phyloP scores from a whole-genome alignment of 192 early-diverging fungal species.

The Thamnidium elegans region DNA sequence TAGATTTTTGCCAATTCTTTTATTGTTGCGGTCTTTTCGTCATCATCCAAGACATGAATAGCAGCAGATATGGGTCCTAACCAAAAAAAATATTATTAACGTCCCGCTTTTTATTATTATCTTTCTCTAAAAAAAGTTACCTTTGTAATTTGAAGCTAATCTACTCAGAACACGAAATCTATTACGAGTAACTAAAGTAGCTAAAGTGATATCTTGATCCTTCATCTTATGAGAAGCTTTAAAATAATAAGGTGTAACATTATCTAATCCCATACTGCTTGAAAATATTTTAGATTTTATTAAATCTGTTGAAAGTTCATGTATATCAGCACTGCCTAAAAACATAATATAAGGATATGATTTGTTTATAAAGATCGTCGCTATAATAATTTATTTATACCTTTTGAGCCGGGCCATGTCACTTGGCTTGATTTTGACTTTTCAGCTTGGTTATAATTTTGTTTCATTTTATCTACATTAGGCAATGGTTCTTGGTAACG shows the following conservation, averaged over 20 bases:
- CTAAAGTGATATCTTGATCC: conserved; percentile 52
- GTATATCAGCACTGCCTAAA: not conserved
- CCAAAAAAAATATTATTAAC: not conserved
- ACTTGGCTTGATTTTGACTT: not conserved
- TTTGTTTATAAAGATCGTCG: not conserved
- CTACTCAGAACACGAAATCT: conserved; percentile 46
- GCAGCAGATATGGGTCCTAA: conserved; percentile 57
- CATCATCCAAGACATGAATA: conserved; percentile 52
- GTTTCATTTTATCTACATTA: not conserved
- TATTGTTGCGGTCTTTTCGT: conserved; percentile 41
- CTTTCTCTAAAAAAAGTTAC: conserved; percentile 32
- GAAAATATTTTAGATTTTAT: conserved; percentile 52
- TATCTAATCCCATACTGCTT: conserved; percentile 47
- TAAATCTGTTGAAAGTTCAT: conserved; percentile 38
- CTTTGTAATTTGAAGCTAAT: conserved; percentile 48
- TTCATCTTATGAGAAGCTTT: conserved; percentile 36
- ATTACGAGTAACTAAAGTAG: conserved; percentile 51
- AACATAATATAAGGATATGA: not conserved
- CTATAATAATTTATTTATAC: not conserved
- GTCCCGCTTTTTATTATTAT: conserved; percentile 18
- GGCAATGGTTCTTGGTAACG: not conserved
- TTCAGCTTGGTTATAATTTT: not conserved
- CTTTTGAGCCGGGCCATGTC: conserved; percentile 10
- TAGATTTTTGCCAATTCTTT: conserved; percentile 44
- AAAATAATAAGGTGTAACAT: conserved; percentile 56